Conservation (phyloP, 2,329 filamentous ascomycete genomes). For the Scedosporium boydii region DNA sequence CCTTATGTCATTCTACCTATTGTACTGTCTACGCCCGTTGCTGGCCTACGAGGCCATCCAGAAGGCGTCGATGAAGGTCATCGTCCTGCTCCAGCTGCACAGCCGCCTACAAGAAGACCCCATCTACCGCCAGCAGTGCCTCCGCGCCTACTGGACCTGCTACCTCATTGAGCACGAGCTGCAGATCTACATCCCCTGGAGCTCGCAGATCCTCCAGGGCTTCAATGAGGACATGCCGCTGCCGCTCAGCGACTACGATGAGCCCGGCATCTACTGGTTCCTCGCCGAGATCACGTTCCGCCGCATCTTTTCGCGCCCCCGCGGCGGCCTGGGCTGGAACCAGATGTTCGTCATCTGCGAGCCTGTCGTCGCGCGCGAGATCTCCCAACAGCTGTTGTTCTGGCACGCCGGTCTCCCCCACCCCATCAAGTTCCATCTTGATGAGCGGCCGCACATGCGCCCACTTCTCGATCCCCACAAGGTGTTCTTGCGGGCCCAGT, state of each 20-base stretch:
- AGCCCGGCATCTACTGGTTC: constrained; percentile 15
- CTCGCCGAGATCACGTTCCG: constrained; percentile 13
- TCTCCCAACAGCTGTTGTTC: constrained; percentile 10
- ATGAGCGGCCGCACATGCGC: not conserved
- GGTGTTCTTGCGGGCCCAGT: constrained; percentile 12
- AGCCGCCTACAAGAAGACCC: constrained; percentile 2
- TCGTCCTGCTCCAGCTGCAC: constrained; percentile 8
- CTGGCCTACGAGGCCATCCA: constrained; percentile 12
- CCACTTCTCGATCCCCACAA: constrained; percentile 11
- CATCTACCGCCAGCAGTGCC: constrained; percentile 9
- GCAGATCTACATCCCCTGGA: constrained; percentile 13
- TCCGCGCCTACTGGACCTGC: constrained; percentile 14
- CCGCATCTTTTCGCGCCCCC: constrained; percentile 12
- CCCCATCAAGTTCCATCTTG: constrained; percentile 8
- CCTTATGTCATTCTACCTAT: constrained; percentile 11
- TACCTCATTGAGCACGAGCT: constrained; percentile 15
- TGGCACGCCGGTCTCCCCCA: constrained; percentile 12
- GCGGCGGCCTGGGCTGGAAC: constrained; percentile 10
- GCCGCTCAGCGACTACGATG: constrained; percentile 12
- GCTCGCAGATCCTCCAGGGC: constrained; percentile 11
- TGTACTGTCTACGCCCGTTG: constrained; percentile 12
- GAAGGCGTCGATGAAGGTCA: constrained; percentile 6
- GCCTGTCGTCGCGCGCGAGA: constrained; percentile 12
- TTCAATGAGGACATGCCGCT: constrained; percentile 10
- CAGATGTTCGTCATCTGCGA: constrained; percentile 11